Base-by-base conservation (phyloP, 306 rosid genomes). In the Prunus padus region DNA sequence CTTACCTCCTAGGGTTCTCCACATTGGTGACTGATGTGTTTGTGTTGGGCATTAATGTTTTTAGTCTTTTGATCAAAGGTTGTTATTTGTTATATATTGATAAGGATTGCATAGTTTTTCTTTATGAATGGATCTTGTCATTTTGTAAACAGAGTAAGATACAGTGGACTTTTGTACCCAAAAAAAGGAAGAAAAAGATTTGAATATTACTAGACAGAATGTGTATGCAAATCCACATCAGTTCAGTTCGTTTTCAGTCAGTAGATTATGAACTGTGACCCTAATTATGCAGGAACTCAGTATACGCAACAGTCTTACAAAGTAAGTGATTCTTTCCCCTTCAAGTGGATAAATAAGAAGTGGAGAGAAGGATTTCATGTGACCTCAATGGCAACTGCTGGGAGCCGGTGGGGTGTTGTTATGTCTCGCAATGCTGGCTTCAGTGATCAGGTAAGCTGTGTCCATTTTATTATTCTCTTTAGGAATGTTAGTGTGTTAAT, bases 291-390 rank as follows among this genome's bases (percentile, higher is more conserved):
- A 93, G 98, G 98, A 54, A 91, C 98, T 9, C 90, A 80, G 76
- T 94, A 89, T 79, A 88, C 98, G 25, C 98, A 94, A 86, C 98
- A 94, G 74, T 94, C 98, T 10, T 94, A 94, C 88, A 94, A 94
- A 90, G 98, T 94, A 42, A 94, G 98, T n/a, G 98, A 94, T 71
- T 91, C 98, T 52, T 94, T 89, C 77, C 98, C 98, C 77, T 94
- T 89, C 88, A 94, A 91, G 84, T 94, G 98, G 97, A 94, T 94
- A 80, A 94, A 91, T 83, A 94, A 91, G 84, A 94, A 94, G 77
- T 94, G 98, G 98, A 91, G 86, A 84, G 98, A 94, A 80, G 98
- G 98, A 50, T 94, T 94, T 81, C 94, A 94, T 63, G 98, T 94
- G 80, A 94, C 98, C 65, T 94, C 98, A 47, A 91, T 94, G 98